Percentiles rank a stretch among this genome's conserved stretches.
Evolutionary conservation across 495 filamentous ascomycete genomes (phyloP).

Genomic region (Saxophila tyrrhenica): DNA sequence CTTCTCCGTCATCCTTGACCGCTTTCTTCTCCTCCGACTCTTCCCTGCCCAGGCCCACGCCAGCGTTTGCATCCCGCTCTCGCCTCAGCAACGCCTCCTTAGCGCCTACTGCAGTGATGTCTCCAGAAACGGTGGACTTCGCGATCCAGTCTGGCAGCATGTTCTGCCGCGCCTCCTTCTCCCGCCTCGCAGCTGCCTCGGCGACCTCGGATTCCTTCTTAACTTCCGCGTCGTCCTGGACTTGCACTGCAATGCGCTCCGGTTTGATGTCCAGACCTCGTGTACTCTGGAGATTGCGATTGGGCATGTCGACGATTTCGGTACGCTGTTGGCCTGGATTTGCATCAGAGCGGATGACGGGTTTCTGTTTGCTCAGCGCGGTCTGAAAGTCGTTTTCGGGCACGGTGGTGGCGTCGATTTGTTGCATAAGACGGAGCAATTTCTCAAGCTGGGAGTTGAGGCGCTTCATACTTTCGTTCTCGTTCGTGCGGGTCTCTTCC

Average conservation of each 20-base stretch:
- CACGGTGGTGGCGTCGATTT: conserved; percentile 72
- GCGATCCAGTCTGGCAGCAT: conserved; percentile 82
- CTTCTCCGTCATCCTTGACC: conserved; percentile 40
- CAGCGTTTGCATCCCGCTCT: conserved; percentile 12
- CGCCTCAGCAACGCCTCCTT: conserved; percentile 14
- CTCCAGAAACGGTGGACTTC: conserved; percentile 61
- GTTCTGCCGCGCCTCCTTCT: conserved; percentile 69
- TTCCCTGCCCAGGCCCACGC: conserved; percentile 30
- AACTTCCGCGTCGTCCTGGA: conserved; percentile 64
- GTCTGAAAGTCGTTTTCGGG: conserved; percentile 80
- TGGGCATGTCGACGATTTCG: conserved; percentile 16
- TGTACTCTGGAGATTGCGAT: conserved; percentile 6
- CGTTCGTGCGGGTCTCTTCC: conserved; percentile 42
- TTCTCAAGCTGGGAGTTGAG: conserved; percentile 78
- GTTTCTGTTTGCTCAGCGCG: conserved; percentile 50
- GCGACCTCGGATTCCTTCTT: conserved; percentile 63
- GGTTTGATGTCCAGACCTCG: conserved; percentile 34
- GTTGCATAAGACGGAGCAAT: conserved; percentile 71
- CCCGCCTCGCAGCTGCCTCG: conserved; percentile 54
- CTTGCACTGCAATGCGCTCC: conserved; percentile 55
- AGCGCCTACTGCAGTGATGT: conserved; percentile 16
- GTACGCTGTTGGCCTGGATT: conserved; percentile 11
- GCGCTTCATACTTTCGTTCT: conserved; percentile 69
- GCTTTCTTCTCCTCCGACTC: conserved; percentile 40
- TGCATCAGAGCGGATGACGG: conserved; percentile 18